These are phyloP conservation scores for Trametes cinnabarina DNA, from an alignment of 768 basidiomycete genomes.

Conservation along the genomic window DNA sequence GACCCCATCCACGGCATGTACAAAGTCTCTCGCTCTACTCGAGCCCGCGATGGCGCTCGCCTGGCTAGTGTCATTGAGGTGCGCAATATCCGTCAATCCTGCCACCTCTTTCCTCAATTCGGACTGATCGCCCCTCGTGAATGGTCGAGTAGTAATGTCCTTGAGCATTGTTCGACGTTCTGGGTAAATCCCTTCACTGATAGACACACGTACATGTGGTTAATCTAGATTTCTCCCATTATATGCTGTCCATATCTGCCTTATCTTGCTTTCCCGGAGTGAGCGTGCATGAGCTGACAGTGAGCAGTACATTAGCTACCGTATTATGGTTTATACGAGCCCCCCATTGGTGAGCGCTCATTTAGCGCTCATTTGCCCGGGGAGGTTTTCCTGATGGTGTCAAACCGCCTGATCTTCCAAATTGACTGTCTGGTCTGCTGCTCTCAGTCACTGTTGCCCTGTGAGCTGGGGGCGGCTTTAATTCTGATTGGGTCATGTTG, in stretches of 20 bases:
- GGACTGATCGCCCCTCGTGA: neutral
- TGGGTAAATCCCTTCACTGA: slow-evolving; percentile 5
- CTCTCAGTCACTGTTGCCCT: too few relatives aligned
- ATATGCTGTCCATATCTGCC: neutral
- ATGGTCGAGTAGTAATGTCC: slow-evolving; percentile 6
- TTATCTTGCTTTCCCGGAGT: neutral
- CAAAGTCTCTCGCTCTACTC: slow-evolving; percentile 19
- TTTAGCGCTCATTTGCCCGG: neutral
- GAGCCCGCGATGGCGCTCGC: neutral
- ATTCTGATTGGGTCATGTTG: too few relatives aligned
- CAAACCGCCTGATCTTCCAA: too few relatives aligned
- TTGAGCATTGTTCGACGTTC: neutral
- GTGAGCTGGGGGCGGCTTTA: too few relatives aligned
- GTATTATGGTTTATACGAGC: neutral
- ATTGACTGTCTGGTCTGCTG: too few relatives aligned
- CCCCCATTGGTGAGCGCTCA: neutral
- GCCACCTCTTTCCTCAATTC: slow-evolving; percentile 1
- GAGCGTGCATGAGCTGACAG: neutral
- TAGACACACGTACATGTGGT: slow-evolving; percentile 1
- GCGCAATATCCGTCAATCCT: neutral
- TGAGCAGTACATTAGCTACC: neutral
- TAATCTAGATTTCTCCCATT: neutral
- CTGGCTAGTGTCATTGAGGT: slow-evolving; percentile 4
- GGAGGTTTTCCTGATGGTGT: neutral
- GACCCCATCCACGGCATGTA: slow-evolving; percentile 28